Base-by-base conservation (phyloP, 2,329 filamentous ascomycete genomes). In the Claviceps arundinis region DNA sequence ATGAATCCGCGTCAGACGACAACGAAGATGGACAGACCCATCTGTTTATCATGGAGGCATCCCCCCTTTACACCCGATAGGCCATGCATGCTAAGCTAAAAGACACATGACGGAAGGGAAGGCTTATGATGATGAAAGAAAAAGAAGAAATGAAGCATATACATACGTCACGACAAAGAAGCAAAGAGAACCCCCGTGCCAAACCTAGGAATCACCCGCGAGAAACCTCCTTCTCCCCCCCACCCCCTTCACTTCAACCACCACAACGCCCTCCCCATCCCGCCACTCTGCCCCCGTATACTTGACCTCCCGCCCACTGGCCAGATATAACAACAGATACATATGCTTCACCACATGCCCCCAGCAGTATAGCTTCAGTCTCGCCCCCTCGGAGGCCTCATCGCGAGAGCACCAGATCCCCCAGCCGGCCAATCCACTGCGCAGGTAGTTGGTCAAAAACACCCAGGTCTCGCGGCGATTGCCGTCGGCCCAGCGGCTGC, bases 321-420 rank as follows among this genome's bases (percentile, higher is more conserved):
- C 85, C 14, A 89, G 67, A 62, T 86, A 91, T 0, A 95, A 66
- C 41, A 90, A 64, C 4, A 93, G 67, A 64, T 89, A 95, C 37
- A 87, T 74, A 60, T 94, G 84, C 51, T 80, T 76, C 0, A 80
- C 79, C 0, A 88, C 70, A 56, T 84, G 77, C 0, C 86, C 89
- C 83, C 87, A 95, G 61, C 87, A 87, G 62, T 86, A 93, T 1
- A 91, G 65, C 37, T 81, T 76, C 2, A 94, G 65, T 58, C 70
- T 74, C 9, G 11, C 30, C 9, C 30, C 30, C 4, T 59, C 62
- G 11, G 62, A 65, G 41, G 66, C 68, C 5, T 58, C 64, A 24
- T 60, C 59, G 47, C 79, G 68, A 14, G 62, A 65, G 57, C 78
- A 81, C 70, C 77, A 81, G 1, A 85, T 73, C 3, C 82, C 81